Percentiles rank a stretch among this genome's conserved stretches.
Evolutionary conservation across 148 eudicot species (phyloP).

Genomic region (Camellia sinensis): DNA sequence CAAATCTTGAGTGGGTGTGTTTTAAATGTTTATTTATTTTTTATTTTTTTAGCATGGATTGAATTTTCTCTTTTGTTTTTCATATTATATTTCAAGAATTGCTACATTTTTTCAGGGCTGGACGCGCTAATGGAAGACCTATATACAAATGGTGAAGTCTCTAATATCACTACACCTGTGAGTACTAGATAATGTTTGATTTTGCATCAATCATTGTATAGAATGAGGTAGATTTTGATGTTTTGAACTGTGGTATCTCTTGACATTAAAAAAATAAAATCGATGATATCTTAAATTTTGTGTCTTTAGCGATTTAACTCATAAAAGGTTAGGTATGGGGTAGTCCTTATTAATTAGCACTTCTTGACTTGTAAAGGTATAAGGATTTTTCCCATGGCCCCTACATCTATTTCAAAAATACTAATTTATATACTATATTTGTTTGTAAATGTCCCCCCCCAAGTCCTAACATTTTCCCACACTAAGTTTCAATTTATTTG

Average conservation of each 20-base stretch:
- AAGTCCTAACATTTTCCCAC: too few species aligned
- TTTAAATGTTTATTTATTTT: too few species aligned
- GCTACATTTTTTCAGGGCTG: conserved; percentile 16
- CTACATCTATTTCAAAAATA: too few species aligned
- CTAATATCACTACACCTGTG: conserved; percentile 7
- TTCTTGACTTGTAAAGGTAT: conserved; percentile 2
- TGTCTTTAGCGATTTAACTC: not conserved
- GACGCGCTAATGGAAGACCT: conserved; percentile 18
- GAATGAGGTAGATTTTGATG: conserved; percentile 8
- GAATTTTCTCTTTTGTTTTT: not conserved
- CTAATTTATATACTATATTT: too few species aligned
- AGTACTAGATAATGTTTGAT: not conserved
- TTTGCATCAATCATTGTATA: not conserved
- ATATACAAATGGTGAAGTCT: conserved; percentile 8
- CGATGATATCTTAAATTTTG: not conserved
- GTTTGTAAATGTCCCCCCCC: too few species aligned
- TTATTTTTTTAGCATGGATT: not conserved
- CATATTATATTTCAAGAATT: not conserved
- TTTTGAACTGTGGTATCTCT: not conserved
- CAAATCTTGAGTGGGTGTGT: not conserved
- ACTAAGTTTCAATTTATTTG: too few species aligned
- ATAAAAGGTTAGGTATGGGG: not conserved
- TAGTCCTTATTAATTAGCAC: not conserved
- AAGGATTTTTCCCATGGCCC: too few species aligned
- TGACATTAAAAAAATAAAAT: not conserved